Evolutionary conservation across 805 yeast genomes (phyloP).

Genomic region (Candida coleopterorum): DNA sequence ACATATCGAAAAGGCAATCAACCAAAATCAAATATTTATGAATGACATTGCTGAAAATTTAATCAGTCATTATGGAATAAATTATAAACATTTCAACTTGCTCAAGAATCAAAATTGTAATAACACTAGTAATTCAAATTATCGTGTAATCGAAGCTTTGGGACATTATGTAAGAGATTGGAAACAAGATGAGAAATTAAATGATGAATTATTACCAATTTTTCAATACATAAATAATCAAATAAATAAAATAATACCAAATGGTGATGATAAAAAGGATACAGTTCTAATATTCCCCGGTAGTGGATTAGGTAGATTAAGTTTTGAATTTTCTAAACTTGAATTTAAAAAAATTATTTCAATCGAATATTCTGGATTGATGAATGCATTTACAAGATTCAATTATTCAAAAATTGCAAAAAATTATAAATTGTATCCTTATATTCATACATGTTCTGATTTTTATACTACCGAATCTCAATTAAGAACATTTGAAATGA

Average conservation of each 20-base stretch:
- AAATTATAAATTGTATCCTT: constrained; percentile 32
- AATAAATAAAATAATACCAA: constrained; percentile 29
- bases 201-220: constrained; percentile 41
- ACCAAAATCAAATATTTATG: constrained; percentile 45
- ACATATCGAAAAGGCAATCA: constrained; percentile 43
- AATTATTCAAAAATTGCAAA: constrained; percentile 29
- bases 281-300: constrained; percentile 77
- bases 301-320: constrained; percentile 76
- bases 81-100: constrained; percentile 28
- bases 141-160: constrained; percentile 56
- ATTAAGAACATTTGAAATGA: constrained; percentile 20
- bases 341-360: constrained; percentile 54
- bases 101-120: constrained; percentile 4
- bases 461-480: constrained; percentile 13
- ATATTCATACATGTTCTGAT: constrained; percentile 49
- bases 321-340: constrained; percentile 51
- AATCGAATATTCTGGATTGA: constrained; percentile 69
- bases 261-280: constrained; percentile 21
- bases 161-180: constrained; percentile 82
- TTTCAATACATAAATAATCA: constrained; percentile 46
- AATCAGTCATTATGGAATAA: constrained; percentile 41
- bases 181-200: constrained; percentile 23
- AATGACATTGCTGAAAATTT: constrained; percentile 40
- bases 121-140: constrained; percentile 10
- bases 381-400: constrained; percentile 67